Base-by-base conservation (phyloP, 352 stramenopile genomes). In the Phytophthora foliorum region DNA sequence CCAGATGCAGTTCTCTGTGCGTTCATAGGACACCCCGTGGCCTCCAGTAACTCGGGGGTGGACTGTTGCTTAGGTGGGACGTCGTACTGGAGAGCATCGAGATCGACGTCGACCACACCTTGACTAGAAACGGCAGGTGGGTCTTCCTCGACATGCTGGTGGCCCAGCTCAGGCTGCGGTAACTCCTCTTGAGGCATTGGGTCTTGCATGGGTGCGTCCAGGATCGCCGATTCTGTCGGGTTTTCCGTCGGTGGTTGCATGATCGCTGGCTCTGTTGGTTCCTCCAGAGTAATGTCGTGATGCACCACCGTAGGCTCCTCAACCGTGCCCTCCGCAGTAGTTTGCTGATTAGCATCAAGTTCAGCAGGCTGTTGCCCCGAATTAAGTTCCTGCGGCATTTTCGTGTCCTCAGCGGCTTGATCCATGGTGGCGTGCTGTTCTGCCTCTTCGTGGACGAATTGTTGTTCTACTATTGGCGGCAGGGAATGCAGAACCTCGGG, bases 1-100 rank as follows among this genome's bases (percentile, higher is more conserved):
- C 78, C 80, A 5, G 81, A 44, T 14, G 21, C 61, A 17, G 64
- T 65, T 9, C 67, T 46, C 6, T 73, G 59, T 1, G 83, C 64
- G 49, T 88, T 69, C 46, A 63, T 17, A 4, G 83, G 81, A 38
- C 83, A 91, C 22, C 55, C 52, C 10, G 31, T 61, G 16, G 50
- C 8, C 16, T 52, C 32, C 11, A 21, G 19, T 3, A 25, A 6
- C 24, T 51, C 50, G 17, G 34, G 34, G 31, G 48, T 51, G 8
- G 57, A n/a, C 54, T 70, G 39, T 53, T 48, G 17, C 16, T 57
- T 55, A 36, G 44, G 2, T 29, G 10, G 52, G 7, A 41, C 21
- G n/a, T 70, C 32, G 2, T 39, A 11, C 13, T 71, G 21, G 32
- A 31, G 32, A 38, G 29, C 31, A 6, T 57, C 42, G 31, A 41